These are phyloP conservation scores for Camelina hispida DNA, from an alignment of 345 rosid species.

Conservation along the genomic window DNA sequence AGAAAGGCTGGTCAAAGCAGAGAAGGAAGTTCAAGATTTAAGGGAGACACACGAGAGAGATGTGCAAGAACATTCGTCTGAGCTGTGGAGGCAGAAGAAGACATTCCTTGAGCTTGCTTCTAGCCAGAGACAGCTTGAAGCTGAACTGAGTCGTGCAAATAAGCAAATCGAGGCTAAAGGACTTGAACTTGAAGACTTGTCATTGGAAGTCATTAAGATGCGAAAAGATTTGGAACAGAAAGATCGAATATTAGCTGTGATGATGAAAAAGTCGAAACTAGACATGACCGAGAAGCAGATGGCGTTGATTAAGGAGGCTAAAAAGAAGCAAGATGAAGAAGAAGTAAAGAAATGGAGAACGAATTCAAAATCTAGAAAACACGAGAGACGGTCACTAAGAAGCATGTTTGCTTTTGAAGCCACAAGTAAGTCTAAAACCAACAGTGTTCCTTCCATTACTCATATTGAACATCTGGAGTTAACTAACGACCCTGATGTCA, in stretches of 20 bases:
- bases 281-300: conserved; percentile 71
- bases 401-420: conserved; percentile 67
- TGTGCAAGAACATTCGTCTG: conserved; percentile 72
- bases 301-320: conserved; percentile 69
- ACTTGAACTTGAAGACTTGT: conserved; percentile 69
- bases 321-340: conserved; percentile 72
- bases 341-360: conserved; percentile 67
- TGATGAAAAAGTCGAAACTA: conserved; percentile 77
- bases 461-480: conserved; percentile 51
- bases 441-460: conserved; percentile 39
- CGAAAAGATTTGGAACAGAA: conserved; percentile 78
- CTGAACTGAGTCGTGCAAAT: conserved; percentile 75
- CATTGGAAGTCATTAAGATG: conserved; percentile 65
- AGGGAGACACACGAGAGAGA: conserved; percentile 60
- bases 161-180: conserved; percentile 70
- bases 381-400: conserved; percentile 71
- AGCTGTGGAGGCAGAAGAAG: conserved; percentile 84
- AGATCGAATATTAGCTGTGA: conserved; percentile 74
- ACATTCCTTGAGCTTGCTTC: conserved; percentile 94
- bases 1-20: conserved; percentile 58
- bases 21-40: conserved; percentile 55
- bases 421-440: conserved; percentile 49
- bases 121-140: conserved; percentile 86
- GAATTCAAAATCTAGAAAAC: conserved; percentile 63
- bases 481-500: conserved; percentile 45